Evolutionary conservation across 2,329 filamentous ascomycete species (phyloP), one percentile per base, ranked within the genome.

Genomic region (Paradendryphiella salina): DNA sequence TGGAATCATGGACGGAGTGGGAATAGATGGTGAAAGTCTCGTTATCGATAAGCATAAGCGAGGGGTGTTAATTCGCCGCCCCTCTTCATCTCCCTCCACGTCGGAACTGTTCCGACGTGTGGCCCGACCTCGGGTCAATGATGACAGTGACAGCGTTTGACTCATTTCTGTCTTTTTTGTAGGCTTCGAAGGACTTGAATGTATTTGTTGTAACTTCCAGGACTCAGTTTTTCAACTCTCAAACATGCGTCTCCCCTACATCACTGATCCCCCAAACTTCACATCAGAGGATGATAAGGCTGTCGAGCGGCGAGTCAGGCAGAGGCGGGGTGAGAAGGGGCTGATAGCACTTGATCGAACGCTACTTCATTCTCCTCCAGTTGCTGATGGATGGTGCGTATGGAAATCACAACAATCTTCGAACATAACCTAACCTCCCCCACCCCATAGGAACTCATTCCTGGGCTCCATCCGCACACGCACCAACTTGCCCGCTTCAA

Each of bases 191-290:
- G 10, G 6, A 15, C n/a, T 31, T 40, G 21, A 40, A 14, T 9
- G 9, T 26, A 26, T 26, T 17, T 11, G 6, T 35, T 10, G 10
- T 5, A 15, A 1, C 14, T 10, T 34, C 14, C 4, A 4, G 6
- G 4, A 36, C 20, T 20, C 33, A 20, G 13, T 5, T 7, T 4
- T 7, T 28, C 5, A 35, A 14, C 5, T 20, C 33, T n/a, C 18
- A 63, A 20, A 32, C 23, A 84, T 84, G 81, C 80, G 80, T 64
- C 76, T 83, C 43, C 74, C 77, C 32, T 84, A 83, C 69, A 74
- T 81, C 36, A 62, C 74, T 45, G 76, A 82, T 54, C 78, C 80
- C 1, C 79, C 80, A 8, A 63, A 73, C 38, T 79, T 79, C 57
- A 65, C 62, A 15, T 74, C 72, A 21, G 61, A 73, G 32, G 75